These are phyloP conservation scores for Lathyrus aphaca DNA, from an alignment of 306 rosid genomes.

Conservation along the genomic window DNA sequence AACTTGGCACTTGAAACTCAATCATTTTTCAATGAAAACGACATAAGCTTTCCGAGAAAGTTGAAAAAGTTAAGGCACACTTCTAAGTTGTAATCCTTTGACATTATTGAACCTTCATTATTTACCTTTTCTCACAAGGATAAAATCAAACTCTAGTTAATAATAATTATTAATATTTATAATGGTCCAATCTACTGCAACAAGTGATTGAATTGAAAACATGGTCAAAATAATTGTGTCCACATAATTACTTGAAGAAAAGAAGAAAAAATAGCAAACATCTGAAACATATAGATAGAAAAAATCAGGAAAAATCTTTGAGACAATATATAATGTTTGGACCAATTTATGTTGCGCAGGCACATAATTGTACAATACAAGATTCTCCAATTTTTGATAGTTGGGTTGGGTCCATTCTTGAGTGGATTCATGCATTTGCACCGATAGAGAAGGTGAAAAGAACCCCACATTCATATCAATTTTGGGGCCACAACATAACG, in stretches of 20 bases:
- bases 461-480: constrained; percentile 5
- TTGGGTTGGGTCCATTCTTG: constrained; percentile 13
- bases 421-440: constrained; percentile 34
- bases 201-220: background rate
- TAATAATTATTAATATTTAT: background rate
- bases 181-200: background rate
- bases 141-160: background rate
- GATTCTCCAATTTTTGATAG: constrained; percentile 22
- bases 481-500: constrained; percentile 42
- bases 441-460: background rate
- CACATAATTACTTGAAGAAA: background rate
- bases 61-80: constrained; percentile 1
- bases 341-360: constrained; percentile 33
- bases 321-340: constrained; percentile 30
- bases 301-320: background rate
- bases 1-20: background rate
- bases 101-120: background rate
- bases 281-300: constrained; percentile 1
- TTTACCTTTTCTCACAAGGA: background rate
- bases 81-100: background rate
- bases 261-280: background rate
- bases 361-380: constrained; percentile 27
- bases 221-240: background rate
- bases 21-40: background rate
- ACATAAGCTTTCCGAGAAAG: background rate